Base-by-base conservation (phyloP, 495 filamentous ascomycete species). In the Thozetella sp. region DNA sequence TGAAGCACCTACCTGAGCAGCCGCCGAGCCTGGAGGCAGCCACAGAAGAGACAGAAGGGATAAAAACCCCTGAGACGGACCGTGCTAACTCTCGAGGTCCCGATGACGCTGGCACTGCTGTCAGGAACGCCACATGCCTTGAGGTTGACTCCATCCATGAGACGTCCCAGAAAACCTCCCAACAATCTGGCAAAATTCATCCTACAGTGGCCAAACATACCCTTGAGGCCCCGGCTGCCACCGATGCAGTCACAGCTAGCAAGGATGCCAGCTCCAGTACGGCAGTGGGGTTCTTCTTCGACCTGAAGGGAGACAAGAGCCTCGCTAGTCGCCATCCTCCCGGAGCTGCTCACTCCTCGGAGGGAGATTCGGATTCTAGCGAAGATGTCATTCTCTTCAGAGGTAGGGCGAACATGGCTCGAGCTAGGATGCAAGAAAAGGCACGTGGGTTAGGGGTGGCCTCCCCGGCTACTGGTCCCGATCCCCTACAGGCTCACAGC, bases 321-420 rank as follows among this genome's bases (percentile, higher is more conserved):
- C 40, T 58, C 4, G 25, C 26, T 17, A 10, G 25, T 26, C 19
- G 22, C 22, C 27, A 54, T 54, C 15, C 58, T 48, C 0, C 55
- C 61, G 11, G 20, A 63, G 2, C 56, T 60, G 23, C 59, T 17
- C 59, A 30, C 4, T 83, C 83, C 9, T 57, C 61, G 9, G 74
- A 74, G n/a, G 59, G 67, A 0, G 64, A 65, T 9, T 86, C 83
- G 0, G 79, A 85, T 57, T 88, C 86, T 2, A 85, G 82, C 63
- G 84, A 87, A 17, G 89, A 92, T 55, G 70, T 89, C n/a, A 84
- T 92, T 50, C 59, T 90, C 9, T 92, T 91, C 67, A 71, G 70
- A 53, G 88, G 88, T 25, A 75, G 88, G 50, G 71, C 76, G 20
- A 34, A 48, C 11, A 57, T 55, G 13, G 17, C 46, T 27, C 37